Conservation (phyloP, 257 asterid genomes). For the Paulownia fortunei region DNA sequence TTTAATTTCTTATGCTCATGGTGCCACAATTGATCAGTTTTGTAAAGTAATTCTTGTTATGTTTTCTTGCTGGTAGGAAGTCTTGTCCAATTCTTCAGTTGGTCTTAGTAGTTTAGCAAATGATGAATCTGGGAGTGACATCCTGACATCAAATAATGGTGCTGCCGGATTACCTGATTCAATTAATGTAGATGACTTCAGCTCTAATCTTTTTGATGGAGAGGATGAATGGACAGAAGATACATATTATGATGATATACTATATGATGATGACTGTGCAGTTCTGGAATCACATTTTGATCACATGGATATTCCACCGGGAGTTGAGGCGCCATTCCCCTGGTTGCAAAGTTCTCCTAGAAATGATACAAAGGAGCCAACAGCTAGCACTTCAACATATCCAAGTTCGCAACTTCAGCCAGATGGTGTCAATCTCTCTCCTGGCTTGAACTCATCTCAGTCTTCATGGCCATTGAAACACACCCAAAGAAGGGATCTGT, state of each 20-base stretch:
- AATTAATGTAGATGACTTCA: slow-evolving; percentile 48
- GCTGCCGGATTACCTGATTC: slow-evolving; percentile 41
- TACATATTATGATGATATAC: slow-evolving; percentile 54
- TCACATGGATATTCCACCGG: slow-evolving; percentile 78
- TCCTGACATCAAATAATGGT: slow-evolving; percentile 35
- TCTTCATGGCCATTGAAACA: slow-evolving; percentile 23
- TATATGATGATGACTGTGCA: slow-evolving; percentile 53
- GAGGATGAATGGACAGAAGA: slow-evolving; percentile 70
- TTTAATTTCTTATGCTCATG: not conserved
- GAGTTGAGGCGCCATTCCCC: slow-evolving; percentile 79
- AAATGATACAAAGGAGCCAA: slow-evolving; percentile 37
- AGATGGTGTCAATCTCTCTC: slow-evolving; percentile 33
- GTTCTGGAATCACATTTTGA: slow-evolving; percentile 69
- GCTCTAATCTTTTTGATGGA: slow-evolving; percentile 44
- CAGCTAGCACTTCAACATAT: slow-evolving; percentile 45
- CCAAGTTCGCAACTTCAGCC: slow-evolving; percentile 33
- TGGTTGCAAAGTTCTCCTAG: slow-evolving; percentile 52
- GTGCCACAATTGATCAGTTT: not conserved
- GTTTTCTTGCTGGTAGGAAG: slow-evolving; percentile 48
- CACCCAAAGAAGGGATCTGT: slow-evolving; percentile 22
- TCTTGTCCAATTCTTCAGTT: slow-evolving; percentile 37
- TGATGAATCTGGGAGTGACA: slow-evolving; percentile 41
- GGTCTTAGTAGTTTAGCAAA: slow-evolving; percentile 43
- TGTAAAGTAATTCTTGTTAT: not conserved
- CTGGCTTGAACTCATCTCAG: slow-evolving; percentile 33